These are phyloP conservation scores for Pichia kudriavzevii DNA, from an alignment of 1,139 yeast species.

Conservation along the genomic window DNA sequence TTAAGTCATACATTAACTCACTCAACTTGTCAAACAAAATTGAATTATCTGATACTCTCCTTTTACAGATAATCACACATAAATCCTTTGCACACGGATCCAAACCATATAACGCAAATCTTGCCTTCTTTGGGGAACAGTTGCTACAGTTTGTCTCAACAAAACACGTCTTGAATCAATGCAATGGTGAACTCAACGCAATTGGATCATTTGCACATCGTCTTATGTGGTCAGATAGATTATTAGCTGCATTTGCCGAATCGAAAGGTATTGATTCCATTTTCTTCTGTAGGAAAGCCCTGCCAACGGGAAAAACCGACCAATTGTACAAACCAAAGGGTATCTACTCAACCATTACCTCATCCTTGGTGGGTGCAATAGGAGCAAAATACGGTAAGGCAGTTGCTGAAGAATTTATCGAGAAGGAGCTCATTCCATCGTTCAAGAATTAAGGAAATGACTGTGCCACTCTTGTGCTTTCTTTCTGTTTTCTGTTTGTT, in stretches of 20 bases:
- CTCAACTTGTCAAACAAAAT: conserved; percentile 26
- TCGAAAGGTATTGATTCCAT: conserved; percentile 40
- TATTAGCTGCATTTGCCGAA: conserved; percentile 49
- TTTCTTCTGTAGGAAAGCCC: conserved; percentile 59
- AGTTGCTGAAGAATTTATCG: conserved; percentile 49
- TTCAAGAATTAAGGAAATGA: conserved; percentile 9
- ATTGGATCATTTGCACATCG: conserved; percentile 52
- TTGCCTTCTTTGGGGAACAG: conserved; percentile 72
- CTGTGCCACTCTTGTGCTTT: no score
- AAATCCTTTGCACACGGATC: conserved; percentile 90
- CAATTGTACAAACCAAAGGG: conserved; percentile 40
- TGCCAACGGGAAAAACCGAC: conserved; percentile 35
- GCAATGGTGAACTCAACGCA: conserved; percentile 52
- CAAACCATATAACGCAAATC: conserved; percentile 81
- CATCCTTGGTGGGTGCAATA: conserved; percentile 78
- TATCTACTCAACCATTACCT: conserved; percentile 61
- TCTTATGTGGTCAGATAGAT: conserved; percentile 41
- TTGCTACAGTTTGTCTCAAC: conserved; percentile 55
- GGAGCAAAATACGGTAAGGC: conserved; percentile 59
- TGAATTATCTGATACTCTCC: conserved; percentile 43
- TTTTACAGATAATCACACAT: conserved; percentile 79
- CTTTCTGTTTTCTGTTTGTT: no score
- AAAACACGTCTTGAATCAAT: conserved; percentile 25
- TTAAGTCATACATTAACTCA: conserved; percentile 38
- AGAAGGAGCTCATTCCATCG: conserved; percentile 34